phyloP scores from a whole-genome alignment of 129 eudicot genomes.

The Arctium lappa region DNA sequence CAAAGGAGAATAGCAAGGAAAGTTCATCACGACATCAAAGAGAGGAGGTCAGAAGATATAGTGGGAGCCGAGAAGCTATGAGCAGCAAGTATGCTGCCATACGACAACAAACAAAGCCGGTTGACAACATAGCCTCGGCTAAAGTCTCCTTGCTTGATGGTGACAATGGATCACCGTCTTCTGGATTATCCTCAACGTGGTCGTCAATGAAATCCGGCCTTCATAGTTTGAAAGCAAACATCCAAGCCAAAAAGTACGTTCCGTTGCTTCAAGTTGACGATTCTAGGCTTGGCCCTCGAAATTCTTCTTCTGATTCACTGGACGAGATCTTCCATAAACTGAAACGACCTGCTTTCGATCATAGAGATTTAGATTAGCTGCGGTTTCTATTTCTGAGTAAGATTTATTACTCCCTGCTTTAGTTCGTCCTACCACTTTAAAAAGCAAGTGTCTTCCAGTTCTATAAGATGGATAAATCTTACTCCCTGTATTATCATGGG shows the following conservation, averaged over 20 bases:
- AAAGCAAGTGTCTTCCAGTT: background rate
- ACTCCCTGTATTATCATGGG: background rate
- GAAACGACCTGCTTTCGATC: conserved; percentile 55
- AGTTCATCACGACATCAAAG: conserved; percentile 47
- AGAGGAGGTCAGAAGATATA: conserved; percentile 42
- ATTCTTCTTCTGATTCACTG: conserved; percentile 61
- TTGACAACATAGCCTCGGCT: conserved; percentile 46
- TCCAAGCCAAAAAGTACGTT: conserved; percentile 55
- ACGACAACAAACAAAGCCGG: conserved; percentile 56
- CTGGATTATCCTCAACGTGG: conserved; percentile 66
- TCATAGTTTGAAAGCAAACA: conserved; percentile 54
- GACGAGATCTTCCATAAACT: conserved; percentile 73
- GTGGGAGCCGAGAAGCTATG: conserved; percentile 73
- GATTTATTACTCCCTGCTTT: background rate
- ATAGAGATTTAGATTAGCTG: conserved; percentile 17
- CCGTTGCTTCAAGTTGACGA: conserved; percentile 51
- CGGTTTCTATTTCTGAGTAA: background rate
- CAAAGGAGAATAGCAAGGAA: conserved; percentile 30
- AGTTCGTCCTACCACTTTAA: too few species aligned
- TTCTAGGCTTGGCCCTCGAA: conserved; percentile 29
- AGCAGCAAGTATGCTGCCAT: conserved; percentile 82
- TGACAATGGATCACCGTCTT: conserved; percentile 34
- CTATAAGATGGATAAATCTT: too few species aligned
- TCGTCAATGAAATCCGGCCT: conserved; percentile 69
- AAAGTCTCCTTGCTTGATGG: conserved; percentile 64